phyloP scores from a whole-genome alignment of 441 rosid species.

The Populus tomentosa region DNA sequence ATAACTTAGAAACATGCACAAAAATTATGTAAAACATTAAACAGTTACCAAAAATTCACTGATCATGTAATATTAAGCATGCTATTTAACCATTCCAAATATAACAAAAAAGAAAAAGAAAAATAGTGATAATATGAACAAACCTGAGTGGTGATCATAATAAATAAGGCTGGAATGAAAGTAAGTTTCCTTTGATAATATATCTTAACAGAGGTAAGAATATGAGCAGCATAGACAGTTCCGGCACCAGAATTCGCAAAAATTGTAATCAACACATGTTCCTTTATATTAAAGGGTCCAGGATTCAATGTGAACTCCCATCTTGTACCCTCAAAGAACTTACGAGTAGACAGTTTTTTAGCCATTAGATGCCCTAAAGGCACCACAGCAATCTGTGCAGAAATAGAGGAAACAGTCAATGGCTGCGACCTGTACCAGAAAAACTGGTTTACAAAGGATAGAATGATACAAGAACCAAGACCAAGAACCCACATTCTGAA shows the following conservation, averaged over 20 bases:
- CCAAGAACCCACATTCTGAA: constrained; percentile 90
- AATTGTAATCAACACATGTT: constrained; percentile 82
- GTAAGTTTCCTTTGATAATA: constrained; percentile 51
- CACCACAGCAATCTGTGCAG: constrained; percentile 77
- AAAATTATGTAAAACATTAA: not conserved
- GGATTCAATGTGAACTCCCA: constrained; percentile 62
- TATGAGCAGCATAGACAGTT: constrained; percentile 69
- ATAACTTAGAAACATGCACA: too few relatives aligned
- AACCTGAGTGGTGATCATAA: constrained; percentile 87
- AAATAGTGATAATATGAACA: not conserved
- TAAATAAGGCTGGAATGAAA: constrained; percentile 59
- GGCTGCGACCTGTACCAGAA: constrained; percentile 80
- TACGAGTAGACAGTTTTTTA: constrained; percentile 35
- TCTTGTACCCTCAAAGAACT: constrained; percentile 40
- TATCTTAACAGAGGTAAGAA: constrained; percentile 65
- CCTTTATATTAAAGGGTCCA: constrained; percentile 73
- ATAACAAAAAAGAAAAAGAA: not conserved
- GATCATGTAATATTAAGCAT: not conserved
- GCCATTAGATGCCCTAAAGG: constrained; percentile 77
- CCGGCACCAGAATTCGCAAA: constrained; percentile 85
- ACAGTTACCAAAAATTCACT: not conserved
- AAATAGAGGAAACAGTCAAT: constrained; percentile 44
- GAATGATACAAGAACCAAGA: constrained; percentile 45
- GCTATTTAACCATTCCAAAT: not conserved
- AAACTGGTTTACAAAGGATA: constrained; percentile 79